A percentile compares a stretch with the other conserved stretches of the same genome.
These are phyloP conservation scores for Cardiospermum halicacabum DNA, from an alignment of 345 rosid species.

Conservation along the genomic window DNA sequence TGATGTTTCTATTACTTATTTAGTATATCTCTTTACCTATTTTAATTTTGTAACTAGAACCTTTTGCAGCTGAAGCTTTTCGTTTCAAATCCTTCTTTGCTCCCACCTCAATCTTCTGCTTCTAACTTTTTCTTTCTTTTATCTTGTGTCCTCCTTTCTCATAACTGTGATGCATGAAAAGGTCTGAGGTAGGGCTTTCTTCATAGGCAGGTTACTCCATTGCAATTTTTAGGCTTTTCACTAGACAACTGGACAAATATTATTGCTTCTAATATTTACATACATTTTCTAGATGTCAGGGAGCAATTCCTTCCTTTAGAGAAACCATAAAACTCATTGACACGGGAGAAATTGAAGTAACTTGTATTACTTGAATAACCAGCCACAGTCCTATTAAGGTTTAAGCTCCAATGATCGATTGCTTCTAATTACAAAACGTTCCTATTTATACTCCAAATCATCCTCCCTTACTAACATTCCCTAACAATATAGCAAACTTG, in stretches of 20 bases:
- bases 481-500: too few relatives aligned
- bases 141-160: neutral
- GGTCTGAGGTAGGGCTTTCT: neutral
- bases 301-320: neutral
- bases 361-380: too few relatives aligned
- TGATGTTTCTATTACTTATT: too few relatives aligned
- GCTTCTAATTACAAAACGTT: too few relatives aligned
- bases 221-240: neutral
- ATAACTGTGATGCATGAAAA: neutral
- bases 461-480: too few relatives aligned
- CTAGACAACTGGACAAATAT: neutral
- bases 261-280: neutral
- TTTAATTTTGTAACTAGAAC: too few relatives aligned
- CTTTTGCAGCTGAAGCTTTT: neutral
- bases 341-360: too few relatives aligned
- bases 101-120: neutral
- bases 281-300: neutral
- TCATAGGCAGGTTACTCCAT: neutral
- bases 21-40: too few relatives aligned
- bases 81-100: neutral
- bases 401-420: too few relatives aligned
- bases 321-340: too few relatives aligned
- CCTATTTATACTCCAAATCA: too few relatives aligned
- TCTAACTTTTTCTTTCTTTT: neutral
- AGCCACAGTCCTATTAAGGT: too few relatives aligned